Evolutionary conservation across 208 protist species (phyloP).

Genomic region (Trypanosoma lewisi): DNA sequence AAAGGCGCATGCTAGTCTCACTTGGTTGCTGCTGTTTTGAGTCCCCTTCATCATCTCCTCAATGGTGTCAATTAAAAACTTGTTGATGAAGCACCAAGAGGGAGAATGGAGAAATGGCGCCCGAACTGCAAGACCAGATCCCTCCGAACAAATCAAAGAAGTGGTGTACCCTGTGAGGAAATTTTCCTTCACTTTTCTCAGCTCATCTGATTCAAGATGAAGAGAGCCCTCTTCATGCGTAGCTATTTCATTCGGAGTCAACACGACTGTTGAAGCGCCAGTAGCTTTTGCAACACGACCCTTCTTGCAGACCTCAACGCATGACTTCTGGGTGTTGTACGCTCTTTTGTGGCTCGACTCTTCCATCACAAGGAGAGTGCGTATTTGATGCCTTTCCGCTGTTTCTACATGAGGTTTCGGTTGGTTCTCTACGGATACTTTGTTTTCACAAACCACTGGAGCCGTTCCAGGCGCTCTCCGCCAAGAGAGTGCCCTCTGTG

Average conservation of each 20-base stretch:
- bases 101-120: neutral
- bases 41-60: neutral
- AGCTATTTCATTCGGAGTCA: constrained; percentile 2
- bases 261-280: neutral
- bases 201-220: constrained; percentile 1
- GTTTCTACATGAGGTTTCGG: too few relatives aligned
- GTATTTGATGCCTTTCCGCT: too few relatives aligned
- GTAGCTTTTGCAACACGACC: neutral
- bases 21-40: neutral
- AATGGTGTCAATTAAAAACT: constrained; percentile 4
- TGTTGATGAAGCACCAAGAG: constrained; percentile 12
- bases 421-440: too few relatives aligned
- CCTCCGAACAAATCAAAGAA: constrained; percentile 8
- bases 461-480: too few relatives aligned
- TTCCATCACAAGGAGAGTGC: too few relatives aligned
- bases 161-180: constrained; percentile 10
- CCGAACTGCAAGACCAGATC: neutral
- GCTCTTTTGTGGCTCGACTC: too few relatives aligned
- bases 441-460: too few relatives aligned
- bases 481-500: too few relatives aligned
- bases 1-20: constrained; percentile 15
- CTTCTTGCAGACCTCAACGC: neutral
- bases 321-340: neutral
- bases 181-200: neutral
- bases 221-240: neutral